phyloP scores from a whole-genome alignment of 2,329 filamentous ascomycete species.

The Fusarium brevicatenulatum region DNA sequence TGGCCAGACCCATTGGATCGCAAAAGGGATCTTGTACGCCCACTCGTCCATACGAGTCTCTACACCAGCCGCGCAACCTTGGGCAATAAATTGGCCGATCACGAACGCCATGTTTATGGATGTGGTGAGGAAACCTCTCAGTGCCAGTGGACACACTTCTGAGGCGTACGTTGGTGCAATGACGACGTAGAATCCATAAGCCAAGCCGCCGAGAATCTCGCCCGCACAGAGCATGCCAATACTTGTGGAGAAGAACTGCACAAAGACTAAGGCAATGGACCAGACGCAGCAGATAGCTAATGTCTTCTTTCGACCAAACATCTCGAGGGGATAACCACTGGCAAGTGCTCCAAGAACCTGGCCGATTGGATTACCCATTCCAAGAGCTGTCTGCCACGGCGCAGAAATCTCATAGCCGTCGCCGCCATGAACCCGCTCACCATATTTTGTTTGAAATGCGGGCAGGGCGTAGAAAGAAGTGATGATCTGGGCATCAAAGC shows the following conservation, averaged over 20 bases:
- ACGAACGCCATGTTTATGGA: conserved; percentile 56
- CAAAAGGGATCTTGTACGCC: conserved; percentile 52
- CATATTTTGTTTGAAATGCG: neutral
- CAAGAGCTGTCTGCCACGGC: neutral
- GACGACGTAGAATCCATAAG: neutral
- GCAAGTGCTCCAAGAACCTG: neutral
- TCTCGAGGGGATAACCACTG: neutral
- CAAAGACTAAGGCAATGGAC: neutral
- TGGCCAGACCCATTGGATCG: conserved; percentile 51
- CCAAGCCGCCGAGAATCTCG: neutral
- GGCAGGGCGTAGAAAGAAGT: neutral
- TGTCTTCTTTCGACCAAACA: neutral
- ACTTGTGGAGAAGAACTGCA: neutral
- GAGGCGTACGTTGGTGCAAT: conserved; percentile 53
- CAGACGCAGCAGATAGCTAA: neutral
- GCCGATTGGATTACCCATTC: neutral
- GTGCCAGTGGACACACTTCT: conserved; percentile 53
- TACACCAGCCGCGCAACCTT: conserved; percentile 47
- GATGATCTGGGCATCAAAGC: neutral
- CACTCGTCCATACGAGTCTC: conserved; percentile 32
- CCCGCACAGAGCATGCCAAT: neutral
- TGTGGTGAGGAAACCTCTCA: conserved; percentile 54
- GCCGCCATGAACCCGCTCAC: neutral
- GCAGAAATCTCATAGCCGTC: neutral
- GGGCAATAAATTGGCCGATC: conserved; percentile 50